Evolutionary conservation across 148 eudicot species (phyloP), one percentile per base, ranked within the genome.

Genomic region (Mesembryanthemum crystallinum): DNA sequence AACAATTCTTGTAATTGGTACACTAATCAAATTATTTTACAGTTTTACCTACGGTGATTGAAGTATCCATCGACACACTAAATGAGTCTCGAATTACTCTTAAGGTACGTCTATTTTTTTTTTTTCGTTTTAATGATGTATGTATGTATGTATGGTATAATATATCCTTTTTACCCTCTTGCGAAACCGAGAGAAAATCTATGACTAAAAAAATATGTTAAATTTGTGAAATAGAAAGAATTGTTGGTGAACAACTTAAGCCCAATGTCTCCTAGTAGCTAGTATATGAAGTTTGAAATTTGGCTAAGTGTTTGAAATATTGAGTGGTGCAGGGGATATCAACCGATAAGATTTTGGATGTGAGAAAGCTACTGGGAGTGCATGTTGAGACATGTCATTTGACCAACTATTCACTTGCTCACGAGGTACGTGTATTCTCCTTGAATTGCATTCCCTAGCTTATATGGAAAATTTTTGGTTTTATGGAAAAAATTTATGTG

Each of bases 331-430:
- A 94, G 98, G 97, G 97, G 47, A 92, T 94, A 80, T 94, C 98
- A 10, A 94, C 98, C 64, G 98, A 94, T 83, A 90, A 80, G 91
- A 94, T 94, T 23, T 80, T 94, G 72, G 97, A 94, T 72, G 91
- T 94, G 82, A 85, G 86, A 54, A 94, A 92, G 82, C 79, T 94
- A 10, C 78, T 94, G 71, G 92, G 89, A 18, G 96, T 88, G 23
- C 84, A 90, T 76, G 90, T 94, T 27, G 97, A 89, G 78, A 92
- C 98, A 69, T 94, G 98, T 76, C 93, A 94, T 76, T 62, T 94
- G 82, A 92, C 98, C 63, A 90, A 85, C 62, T 94, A 89, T 84
- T 90, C 97, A 7, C 71, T 94, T 18, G 85, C 97, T 61, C 98
- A 94, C 64, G 97, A 94, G 98, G 98, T 92, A 82, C 25, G 67